Evolutionary conservation across 225 moss, liverwort and hornwort species (phyloP).

Genomic region (Neckera pumila): DNA sequence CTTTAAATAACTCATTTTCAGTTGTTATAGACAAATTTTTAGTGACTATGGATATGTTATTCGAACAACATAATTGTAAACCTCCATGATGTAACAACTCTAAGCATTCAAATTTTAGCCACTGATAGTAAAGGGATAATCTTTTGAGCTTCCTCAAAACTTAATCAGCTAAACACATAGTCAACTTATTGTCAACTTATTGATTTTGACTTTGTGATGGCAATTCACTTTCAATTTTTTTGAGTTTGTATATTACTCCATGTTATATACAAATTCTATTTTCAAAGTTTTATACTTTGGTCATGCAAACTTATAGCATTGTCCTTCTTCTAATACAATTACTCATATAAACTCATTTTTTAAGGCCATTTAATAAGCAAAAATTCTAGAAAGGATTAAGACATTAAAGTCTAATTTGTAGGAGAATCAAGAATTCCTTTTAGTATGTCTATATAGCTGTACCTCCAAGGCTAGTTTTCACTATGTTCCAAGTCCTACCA

Average conservation of each 20-base stretch:
- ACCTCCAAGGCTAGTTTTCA: background rate
- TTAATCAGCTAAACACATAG: too few relatives aligned
- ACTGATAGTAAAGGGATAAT: too few relatives aligned
- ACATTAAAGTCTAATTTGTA: background rate
- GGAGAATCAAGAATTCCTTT: background rate
- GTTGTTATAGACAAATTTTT: too few relatives aligned
- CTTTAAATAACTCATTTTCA: too few relatives aligned
- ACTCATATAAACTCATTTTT: background rate
- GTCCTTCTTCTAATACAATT: background rate
- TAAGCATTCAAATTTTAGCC: background rate
- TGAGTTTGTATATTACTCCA: too few relatives aligned
- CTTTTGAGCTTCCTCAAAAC: too few relatives aligned
- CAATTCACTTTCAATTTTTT: too few relatives aligned
- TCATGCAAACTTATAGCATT: background rate
- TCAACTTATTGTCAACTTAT: accelerated
- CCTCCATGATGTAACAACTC: background rate
- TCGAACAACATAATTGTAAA: too few relatives aligned
- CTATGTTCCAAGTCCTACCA: background rate
- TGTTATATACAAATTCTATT: background rate
- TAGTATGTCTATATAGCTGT: background rate
- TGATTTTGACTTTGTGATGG: too few relatives aligned
- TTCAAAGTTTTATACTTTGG: background rate
- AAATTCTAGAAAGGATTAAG: background rate
- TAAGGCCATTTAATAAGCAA: too few relatives aligned
- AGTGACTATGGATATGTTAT: too few relatives aligned